These are phyloP conservation scores for Orychophragmus violaceus DNA, from an alignment of 345 rosid genomes.

Conservation along the genomic window DNA sequence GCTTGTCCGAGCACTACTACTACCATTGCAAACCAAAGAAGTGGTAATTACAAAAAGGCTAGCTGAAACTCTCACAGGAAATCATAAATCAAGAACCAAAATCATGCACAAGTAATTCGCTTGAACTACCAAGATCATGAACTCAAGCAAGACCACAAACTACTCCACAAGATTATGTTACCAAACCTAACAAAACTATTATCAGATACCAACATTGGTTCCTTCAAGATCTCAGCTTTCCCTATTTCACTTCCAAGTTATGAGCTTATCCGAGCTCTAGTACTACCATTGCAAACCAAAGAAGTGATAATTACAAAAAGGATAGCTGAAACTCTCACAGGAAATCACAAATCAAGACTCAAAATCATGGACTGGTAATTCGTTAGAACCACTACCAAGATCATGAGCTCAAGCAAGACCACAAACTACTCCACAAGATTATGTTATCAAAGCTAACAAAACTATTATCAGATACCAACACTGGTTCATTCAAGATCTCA, in stretches of 20 bases:
- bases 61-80: background rate
- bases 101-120: background rate
- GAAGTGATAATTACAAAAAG: background rate
- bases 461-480: background rate
- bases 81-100: background rate
- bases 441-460: background rate
- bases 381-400: background rate
- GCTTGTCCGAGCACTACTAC: background rate
- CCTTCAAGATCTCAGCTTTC: background rate
- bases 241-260: background rate
- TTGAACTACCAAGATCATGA: background rate
- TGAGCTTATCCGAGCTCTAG: background rate
- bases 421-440: no score
- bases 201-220: background rate
- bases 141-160: background rate
- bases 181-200: background rate
- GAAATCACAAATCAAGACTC: background rate
- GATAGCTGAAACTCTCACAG: background rate
- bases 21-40: background rate
- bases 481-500: background rate
- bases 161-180: no score
- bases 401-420: conserved; percentile 5
- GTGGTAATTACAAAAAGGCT: background rate
- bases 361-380: background rate
- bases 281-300: background rate